Base-by-base conservation (phyloP, 2,329 filamentous ascomycete genomes). In the Parafenestella ontariensis region DNA sequence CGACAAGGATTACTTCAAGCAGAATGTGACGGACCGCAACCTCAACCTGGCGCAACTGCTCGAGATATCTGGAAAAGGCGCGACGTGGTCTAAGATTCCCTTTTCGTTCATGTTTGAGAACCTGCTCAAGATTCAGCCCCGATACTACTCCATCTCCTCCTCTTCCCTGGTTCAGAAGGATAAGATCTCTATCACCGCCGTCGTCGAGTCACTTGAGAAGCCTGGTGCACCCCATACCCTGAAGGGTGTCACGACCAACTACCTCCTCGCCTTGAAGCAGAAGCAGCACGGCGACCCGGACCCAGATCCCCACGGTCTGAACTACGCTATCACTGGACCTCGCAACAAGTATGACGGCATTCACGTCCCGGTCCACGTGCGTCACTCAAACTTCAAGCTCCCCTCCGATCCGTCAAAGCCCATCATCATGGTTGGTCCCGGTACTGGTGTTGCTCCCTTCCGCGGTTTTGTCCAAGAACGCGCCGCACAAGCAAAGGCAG, bases 71-170 rank as follows among this genome's bases (percentile, higher is more conserved):
- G 84, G 87, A 67, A 87, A 89, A 29, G 87, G 89, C 44, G 81
- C 90, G 77, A 87, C 87, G 54, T 99, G 95, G 90, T 81, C 86
- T 49, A 88, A 87, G 49, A 87, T 97, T 51, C 96, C 95, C 15
- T 98, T 99, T 80, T 96, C 95, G 8, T 88, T 93, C 68, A 88
- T 98, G 68, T 92, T 99, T 64, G 95, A 99, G 82, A 90, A 92
- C 62, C 78, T 99, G 58, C 91, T 88, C 78, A 98, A 97, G 82
- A 87, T 99, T 52, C 95, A 99, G 77, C 94, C 95, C 34, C 91
- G 95, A 45, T 99, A 98, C 83, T 99, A 99, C 82, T 99, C 96
- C 45, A 99, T 99, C 76, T 99, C 95, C 2, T 99, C 96, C 1
- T 98, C 95, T 0, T 97, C 95, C 6, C 77, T 92, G 8, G 93